Evolutionary conservation across 2,329 filamentous ascomycete genomes (phyloP), one percentile per base, ranked within the genome.

Genomic region (Domatiomyces catenatus): DNA sequence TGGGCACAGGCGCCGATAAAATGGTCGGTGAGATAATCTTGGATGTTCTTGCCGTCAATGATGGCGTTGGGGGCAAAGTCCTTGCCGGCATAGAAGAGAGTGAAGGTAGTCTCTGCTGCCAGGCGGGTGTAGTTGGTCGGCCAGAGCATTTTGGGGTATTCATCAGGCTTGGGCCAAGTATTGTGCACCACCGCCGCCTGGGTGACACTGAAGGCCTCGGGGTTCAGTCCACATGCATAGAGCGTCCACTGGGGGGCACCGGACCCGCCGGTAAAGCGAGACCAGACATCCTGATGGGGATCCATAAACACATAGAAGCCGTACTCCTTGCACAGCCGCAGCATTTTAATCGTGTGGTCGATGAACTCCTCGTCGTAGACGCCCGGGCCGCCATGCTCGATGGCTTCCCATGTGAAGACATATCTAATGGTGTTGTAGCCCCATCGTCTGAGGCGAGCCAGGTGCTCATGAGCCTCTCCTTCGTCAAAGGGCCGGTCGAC

Each of bases 251-350:
- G 84, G 1, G 93, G 92, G 4, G 92, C 92, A 28, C 92, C 92
- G 22, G 90, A 96, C 46, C 92, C 92, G 44, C 92, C 92, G 5
- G 86, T 88, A 63, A 92, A 92, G 50, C 92, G 78, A 32, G 90
- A 95, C 92, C 92, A 98, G 81, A 96, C 90, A 71, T 98, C 92
- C 73, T 98, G 92, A 66, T 98, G 92, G 18, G 93, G 90, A 60
- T 98, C 93, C 87, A 98, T 94, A 64, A 95, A 96, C 47, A 98
- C 75, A 62, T 93, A 94, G 66, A 98, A 95, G 24, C 86, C 86
- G 71, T 94, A 96, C 39, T 80, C 75, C 64, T 89, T 94, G 39
- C 89, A 89, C 56, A 88, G 73, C 51, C 88, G 77, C 59, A 98
- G 68, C 8, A 94, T 73, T 42, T 86, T 77, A 57, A 98, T 87